Evolutionary conservation across 139 green algal genomes (phyloP).

Genomic region (Coelastrella sp.): DNA sequence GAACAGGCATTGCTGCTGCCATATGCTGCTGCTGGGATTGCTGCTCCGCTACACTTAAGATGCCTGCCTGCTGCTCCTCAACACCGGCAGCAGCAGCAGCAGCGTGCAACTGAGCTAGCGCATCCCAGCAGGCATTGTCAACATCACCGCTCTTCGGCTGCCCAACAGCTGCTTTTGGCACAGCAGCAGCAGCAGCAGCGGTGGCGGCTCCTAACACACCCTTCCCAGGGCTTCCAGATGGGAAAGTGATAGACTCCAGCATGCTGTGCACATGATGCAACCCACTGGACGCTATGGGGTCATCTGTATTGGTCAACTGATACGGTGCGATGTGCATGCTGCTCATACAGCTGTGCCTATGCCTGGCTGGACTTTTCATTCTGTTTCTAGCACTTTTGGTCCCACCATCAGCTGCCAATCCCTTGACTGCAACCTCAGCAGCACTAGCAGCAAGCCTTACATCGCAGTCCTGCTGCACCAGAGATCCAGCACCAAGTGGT

Average conservation of each 20-base stretch:
- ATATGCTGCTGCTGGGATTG: neutral
- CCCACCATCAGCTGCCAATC: no score
- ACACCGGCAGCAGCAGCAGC: neutral
- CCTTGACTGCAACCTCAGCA: neutral
- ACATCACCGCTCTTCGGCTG: neutral
- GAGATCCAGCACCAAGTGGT: no score
- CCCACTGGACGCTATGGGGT: no score
- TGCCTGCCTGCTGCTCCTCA: neutral
- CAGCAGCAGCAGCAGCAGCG: neutral
- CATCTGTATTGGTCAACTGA: no score
- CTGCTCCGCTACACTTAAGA: neutral
- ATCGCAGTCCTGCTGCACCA: no score
- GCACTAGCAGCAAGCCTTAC: neutral
- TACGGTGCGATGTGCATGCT: no score
- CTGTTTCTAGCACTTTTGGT: no score
- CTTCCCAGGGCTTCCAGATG: no score
- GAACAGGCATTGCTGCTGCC: neutral
- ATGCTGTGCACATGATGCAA: neutral
- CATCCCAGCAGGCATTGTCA: neutral
- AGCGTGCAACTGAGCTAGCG: neutral
- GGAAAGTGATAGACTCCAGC: neutral
- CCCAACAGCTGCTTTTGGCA: conserved; percentile 9
- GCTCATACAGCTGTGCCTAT: no score
- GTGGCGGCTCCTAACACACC: no score
- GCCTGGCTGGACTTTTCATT: no score